Base-by-base conservation (phyloP, 129 eudicot genomes). In the Flaveria bidentis region DNA sequence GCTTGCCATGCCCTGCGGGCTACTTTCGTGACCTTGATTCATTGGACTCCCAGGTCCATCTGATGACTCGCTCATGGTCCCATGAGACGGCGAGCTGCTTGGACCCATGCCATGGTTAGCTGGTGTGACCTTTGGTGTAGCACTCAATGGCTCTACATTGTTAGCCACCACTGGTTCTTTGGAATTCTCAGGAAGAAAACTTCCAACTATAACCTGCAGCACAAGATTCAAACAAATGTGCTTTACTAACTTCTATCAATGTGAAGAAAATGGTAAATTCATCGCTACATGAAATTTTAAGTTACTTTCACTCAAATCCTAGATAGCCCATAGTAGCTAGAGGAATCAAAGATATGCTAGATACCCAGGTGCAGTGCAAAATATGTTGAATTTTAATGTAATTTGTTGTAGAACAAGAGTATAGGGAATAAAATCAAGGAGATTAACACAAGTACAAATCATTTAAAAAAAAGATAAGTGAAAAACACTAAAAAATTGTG, bases 121-220 rank as follows among this genome's bases (percentile, higher is more conserved):
- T n/a, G 82, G 67, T 55, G 73, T 70, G 39, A 74, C 73, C 70
- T 79, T 83, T 62, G 84, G 83, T 47, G 85, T 82, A 20, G 39
- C 82, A 14, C 83, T 82, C 23, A 68, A 72, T 41, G 88, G 88
- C 67, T 89, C 96, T 67, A 76, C 71, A 28, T 82, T 84, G 77
- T 83, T 86, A 62, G 60, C 75, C n/a, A 65, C 20, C 79, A 81
- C 83, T 0, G 79, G 66, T 68, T 88, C 93, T 75, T 84, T 88
- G 17, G 56, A 51, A 28, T 71, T 83, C 67, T 88, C 91, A 17
- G 88, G 85, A 42, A 86, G 71, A 51, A 92, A 92, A 80, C 97
- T 92, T 45, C 97, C 97, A 13, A 92, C 97, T 39, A 92, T 83
- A 7, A 92, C 96, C 96, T 92, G 91, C 84, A 81, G 14, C 72